A percentile compares a stretch with the other conserved stretches of the same genome.
Evolutionary conservation across 2,329 filamentous ascomycete genomes (phyloP).

Genomic region (Ceratocystis smalleyi): DNA sequence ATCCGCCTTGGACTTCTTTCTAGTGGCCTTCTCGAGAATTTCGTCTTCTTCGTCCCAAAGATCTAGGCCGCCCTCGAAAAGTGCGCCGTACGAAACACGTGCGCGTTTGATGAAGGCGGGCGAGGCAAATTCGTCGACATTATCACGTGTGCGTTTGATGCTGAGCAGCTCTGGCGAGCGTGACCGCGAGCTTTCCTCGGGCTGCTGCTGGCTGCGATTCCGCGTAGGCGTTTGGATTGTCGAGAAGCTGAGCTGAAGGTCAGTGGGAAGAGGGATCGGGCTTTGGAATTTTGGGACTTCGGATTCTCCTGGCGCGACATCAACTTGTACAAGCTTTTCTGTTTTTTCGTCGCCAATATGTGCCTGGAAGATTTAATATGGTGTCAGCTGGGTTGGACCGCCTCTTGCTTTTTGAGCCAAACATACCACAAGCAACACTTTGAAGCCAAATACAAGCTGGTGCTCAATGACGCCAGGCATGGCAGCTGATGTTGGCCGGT

Average conservation of each 20-base stretch:
- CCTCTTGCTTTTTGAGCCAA: neutral
- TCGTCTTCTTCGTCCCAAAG: constrained; percentile 49
- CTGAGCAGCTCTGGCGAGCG: neutral
- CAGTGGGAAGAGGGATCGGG: constrained; percentile 11
- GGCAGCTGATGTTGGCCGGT: constrained; percentile 32
- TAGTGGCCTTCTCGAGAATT: constrained; percentile 27
- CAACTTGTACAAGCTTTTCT: constrained; percentile 36
- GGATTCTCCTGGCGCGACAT: constrained; percentile 23
- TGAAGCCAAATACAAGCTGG: constrained; percentile 41
- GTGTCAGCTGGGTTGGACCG: neutral
- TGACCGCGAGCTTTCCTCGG: neutral
- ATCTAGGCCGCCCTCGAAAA: constrained; percentile 49
- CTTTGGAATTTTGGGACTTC: constrained; percentile 19
- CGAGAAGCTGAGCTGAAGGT: constrained; percentile 11
- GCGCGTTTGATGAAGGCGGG: constrained; percentile 65
- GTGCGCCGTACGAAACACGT: constrained; percentile 51
- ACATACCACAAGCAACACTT: constrained; percentile 33
- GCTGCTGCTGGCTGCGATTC: constrained; percentile 15
- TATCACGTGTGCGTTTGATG: constrained; percentile 21
- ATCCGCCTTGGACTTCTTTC: constrained; percentile 39
- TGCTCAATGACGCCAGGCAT: constrained; percentile 41
- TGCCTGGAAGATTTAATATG: neutral
- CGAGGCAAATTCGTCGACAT: constrained; percentile 48
- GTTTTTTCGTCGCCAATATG: constrained; percentile 9
- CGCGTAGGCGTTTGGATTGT: constrained; percentile 18